These are phyloP conservation scores for Ganoderma lucidum DNA, from an alignment of 1,284 basidiomycete genomes.

Conservation along the genomic window DNA sequence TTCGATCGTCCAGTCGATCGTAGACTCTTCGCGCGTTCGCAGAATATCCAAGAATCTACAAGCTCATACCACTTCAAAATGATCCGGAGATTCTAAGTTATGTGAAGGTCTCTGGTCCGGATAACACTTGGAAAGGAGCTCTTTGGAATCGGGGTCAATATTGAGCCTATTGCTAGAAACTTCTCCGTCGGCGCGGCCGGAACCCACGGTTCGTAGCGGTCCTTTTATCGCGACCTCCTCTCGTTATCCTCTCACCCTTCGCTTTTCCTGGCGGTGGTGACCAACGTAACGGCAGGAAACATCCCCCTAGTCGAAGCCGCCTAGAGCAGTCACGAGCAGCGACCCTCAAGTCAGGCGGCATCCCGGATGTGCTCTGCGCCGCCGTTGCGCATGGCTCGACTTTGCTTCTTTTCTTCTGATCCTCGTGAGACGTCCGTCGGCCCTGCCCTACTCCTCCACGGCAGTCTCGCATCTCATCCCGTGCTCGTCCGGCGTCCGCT, in stretches of 20 bases:
- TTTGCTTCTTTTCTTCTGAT: slow-evolving; percentile 22
- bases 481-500: neutral
- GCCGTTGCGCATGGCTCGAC: slow-evolving; percentile 19
- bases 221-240: neutral
- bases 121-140: neutral
- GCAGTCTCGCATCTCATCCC: neutral
- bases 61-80: no score
- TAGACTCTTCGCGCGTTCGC: no score
- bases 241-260: neutral
- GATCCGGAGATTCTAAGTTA: no score
- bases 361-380: slow-evolving; percentile 9
- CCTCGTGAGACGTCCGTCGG: slow-evolving; percentile 11
- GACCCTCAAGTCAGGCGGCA: slow-evolving; percentile 8
- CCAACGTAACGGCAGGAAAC: neutral
- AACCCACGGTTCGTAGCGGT: neutral
- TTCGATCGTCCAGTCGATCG: no score
- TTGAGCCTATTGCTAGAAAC: neutral
- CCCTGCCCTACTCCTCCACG: neutral
- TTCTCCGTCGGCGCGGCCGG: neutral
- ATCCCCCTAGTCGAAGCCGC: neutral
- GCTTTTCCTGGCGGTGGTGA: neutral
- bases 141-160: neutral
- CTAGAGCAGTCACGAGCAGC: slow-evolving; percentile 12
- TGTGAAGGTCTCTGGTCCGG: no score
- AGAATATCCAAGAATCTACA: no score